phyloP scores from a whole-genome alignment of 106 monocot genomes.

The Chionographis japonica region DNA sequence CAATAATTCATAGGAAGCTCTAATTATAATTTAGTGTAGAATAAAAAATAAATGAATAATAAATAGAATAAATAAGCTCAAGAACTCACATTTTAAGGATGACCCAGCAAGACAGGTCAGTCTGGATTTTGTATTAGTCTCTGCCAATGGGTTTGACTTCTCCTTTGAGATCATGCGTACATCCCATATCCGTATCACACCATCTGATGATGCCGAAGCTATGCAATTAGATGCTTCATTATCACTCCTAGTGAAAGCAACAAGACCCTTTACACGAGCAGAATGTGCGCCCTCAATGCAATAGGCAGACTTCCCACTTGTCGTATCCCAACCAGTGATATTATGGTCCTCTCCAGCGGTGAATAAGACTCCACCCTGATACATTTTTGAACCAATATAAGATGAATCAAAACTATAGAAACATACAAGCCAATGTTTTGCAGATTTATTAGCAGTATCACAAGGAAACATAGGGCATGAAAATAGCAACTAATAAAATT shows the following conservation, averaged over 20 bases:
- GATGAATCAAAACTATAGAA: conserved; percentile 2
- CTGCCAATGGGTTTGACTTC: conserved; percentile 52
- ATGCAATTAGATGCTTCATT: conserved; percentile 39
- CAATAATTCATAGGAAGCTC: no score
- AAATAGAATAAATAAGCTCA: neutral
- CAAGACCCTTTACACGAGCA: conserved; percentile 81
- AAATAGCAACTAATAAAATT: no score
- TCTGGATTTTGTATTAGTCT: conserved; percentile 77
- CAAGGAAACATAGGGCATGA: no score
- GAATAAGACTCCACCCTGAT: conserved; percentile 63
- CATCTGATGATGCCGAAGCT: conserved; percentile 92
- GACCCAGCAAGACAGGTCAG: conserved; percentile 89
- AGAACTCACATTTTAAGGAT: conserved; percentile 67
- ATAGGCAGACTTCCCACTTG: conserved; percentile 69
- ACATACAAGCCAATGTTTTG: neutral
- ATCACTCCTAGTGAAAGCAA: conserved; percentile 43
- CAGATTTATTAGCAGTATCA: no score
- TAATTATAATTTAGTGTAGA: no score
- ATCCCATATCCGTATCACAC: conserved; percentile 85
- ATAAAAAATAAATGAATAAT: neutral
- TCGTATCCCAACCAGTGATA: conserved; percentile 77
- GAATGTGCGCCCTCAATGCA: conserved; percentile 69
- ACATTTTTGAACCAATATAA: conserved; percentile 3
- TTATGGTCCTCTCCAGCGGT: conserved; percentile 79
- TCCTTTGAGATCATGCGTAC: conserved; percentile 46